These are phyloP conservation scores for Colletotrichum spinosum DNA, from an alignment of 2,329 filamentous ascomycete genomes.

Conservation along the genomic window DNA sequence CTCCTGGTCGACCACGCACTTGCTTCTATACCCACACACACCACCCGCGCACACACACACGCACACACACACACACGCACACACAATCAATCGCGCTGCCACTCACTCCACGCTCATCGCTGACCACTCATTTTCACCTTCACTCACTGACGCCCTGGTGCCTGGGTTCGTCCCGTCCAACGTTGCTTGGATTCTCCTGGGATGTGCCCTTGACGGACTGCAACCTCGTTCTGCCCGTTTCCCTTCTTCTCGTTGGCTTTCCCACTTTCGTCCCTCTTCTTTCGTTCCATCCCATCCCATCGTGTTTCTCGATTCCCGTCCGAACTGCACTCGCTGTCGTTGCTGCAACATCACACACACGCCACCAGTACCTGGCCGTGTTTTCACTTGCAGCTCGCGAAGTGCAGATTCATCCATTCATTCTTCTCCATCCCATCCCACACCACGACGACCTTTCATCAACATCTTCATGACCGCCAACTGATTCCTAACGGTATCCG, in stretches of 20 bases:
- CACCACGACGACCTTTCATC: constrained; percentile 9
- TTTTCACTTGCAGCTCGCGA: neutral
- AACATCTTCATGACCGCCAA: constrained; percentile 21
- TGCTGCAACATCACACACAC: constrained; percentile 8
- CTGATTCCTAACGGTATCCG: neutral
- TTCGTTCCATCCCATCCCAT: constrained; percentile 15
- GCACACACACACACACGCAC: neutral
- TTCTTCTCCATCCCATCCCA: constrained; percentile 4
- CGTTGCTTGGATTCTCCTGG: constrained; percentile 18
- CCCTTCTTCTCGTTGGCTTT: constrained; percentile 31
- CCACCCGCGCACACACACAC: too few relatives aligned
- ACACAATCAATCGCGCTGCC: neutral
- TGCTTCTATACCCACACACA: neutral
- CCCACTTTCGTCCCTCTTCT: constrained; percentile 28
- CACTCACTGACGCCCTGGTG: neutral
- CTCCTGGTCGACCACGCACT: constrained; percentile 1
- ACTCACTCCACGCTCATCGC: constrained; percentile 8
- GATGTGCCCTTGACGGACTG: constrained; percentile 17
- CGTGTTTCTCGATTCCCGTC: constrained; percentile 2
- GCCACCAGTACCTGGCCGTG: too few relatives aligned
- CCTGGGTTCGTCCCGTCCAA: constrained; percentile 1
- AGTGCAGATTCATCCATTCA: constrained; percentile 39
- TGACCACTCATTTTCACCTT: too few relatives aligned
- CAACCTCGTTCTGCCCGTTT: constrained; percentile 25
- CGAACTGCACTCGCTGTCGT: constrained; percentile 31